Evolutionary conservation across 2,329 filamentous ascomycete species (phyloP).

Genomic region (Colletotrichum euphorbiae): DNA sequence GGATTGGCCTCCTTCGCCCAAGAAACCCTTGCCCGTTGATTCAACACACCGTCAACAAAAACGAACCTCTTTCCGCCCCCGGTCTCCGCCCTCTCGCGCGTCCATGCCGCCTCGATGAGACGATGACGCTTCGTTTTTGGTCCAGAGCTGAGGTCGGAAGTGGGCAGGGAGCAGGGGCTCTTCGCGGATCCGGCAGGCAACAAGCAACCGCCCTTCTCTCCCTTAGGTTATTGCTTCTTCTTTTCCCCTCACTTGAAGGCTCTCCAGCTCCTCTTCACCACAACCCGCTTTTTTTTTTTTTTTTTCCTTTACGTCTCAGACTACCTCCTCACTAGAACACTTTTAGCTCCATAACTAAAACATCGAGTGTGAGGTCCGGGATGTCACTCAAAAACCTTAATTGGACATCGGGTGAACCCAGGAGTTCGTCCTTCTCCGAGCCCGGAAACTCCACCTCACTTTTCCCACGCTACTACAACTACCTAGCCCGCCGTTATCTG

Average conservation of each 20-base stretch:
- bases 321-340: constrained; percentile 9
- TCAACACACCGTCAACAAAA: no score
- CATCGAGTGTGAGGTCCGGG: constrained; percentile 15
- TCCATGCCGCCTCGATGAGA: no score
- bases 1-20: no score
- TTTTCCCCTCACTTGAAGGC: constrained; percentile 12
- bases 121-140: no score
- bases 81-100: no score
- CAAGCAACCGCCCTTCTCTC: neutral
- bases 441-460: neutral
- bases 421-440: neutral
- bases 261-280: neutral
- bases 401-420: constrained; percentile 34
- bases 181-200: neutral
- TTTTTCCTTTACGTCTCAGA: neutral
- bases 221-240: neutral
- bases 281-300: neutral
- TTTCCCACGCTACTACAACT: neutral
- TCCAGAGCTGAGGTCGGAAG: no score
- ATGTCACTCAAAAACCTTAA: constrained; percentile 40
- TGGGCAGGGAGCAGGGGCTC: no score
- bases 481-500: neutral
- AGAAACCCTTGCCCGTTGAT: no score
- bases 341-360: constrained; percentile 20
- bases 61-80: no score